Conservation (phyloP, 805 yeast species). For the Cyberlindnera bimundalis region DNA sequence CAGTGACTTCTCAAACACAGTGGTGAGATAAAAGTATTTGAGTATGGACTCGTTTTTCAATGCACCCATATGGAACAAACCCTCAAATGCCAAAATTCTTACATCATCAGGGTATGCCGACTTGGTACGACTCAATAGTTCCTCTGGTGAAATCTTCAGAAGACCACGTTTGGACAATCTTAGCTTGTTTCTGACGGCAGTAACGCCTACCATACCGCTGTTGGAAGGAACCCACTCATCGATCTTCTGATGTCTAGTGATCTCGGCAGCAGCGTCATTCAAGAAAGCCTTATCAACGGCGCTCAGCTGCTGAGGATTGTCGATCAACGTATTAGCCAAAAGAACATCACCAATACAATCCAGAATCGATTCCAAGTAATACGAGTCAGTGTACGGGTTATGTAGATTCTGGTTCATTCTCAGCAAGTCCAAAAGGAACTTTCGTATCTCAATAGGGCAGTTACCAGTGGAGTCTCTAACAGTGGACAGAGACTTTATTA, state of each 20-base stretch:
- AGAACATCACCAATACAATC: conserved; percentile 46
- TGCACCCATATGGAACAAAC: conserved; percentile 73
- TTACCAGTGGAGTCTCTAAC: conserved; percentile 62
- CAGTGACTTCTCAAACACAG: conserved; percentile 53
- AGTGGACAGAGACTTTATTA: conserved; percentile 57
- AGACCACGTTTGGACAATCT: conserved; percentile 55
- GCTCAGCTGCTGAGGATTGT: conserved; percentile 11
- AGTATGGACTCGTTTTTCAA: conserved; percentile 60
- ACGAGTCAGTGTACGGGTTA: conserved; percentile 71
- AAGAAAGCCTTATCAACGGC: conserved; percentile 38
- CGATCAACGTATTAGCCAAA: conserved; percentile 24
- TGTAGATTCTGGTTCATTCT: conserved; percentile 83
- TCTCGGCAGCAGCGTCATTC: conserved; percentile 54
- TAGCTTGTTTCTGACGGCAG: conserved; percentile 58
- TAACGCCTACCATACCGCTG: conserved; percentile 49
- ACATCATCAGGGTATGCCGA: conserved; percentile 46
- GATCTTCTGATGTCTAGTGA: conserved; percentile 70
- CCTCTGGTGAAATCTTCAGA: conserved; percentile 48
- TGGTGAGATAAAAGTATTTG: conserved; percentile 54
- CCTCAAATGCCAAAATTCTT: conserved; percentile 65
- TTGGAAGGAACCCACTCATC: conserved; percentile 86
- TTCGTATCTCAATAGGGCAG: conserved; percentile 55
- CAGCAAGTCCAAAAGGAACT: conserved; percentile 64
- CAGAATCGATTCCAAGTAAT: conserved; percentile 59
- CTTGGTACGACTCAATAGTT: conserved; percentile 51